Percentiles rank a stretch among this genome's conserved stretches.
These are phyloP conservation scores for Penicillium sp. DNA, from an alignment of 2,329 filamentous ascomycete species.

Conservation along the genomic window DNA sequence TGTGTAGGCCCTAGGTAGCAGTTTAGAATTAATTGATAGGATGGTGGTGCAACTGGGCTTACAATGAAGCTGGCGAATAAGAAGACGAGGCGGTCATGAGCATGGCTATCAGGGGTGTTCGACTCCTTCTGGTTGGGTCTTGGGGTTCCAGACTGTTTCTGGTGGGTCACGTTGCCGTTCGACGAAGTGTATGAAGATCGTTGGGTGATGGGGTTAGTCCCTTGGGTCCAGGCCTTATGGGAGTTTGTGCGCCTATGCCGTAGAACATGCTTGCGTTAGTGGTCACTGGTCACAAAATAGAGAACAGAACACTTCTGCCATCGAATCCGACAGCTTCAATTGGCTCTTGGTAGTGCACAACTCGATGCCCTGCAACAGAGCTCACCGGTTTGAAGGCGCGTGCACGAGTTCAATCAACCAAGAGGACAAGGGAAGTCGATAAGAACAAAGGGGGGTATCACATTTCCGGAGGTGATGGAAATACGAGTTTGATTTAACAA, in stretches of 20 bases:
- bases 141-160: constrained; percentile 41
- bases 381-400: constrained; percentile 15
- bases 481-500: neutral
- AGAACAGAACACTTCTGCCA: neutral
- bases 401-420: constrained; percentile 9
- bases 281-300: constrained; percentile 5
- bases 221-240: constrained; percentile 61
- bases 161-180: constrained; percentile 53
- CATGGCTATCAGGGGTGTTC: constrained; percentile 56
- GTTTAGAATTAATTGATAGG: constrained; percentile 14
- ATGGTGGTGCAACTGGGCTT: constrained; percentile 33
- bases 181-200: constrained; percentile 50
- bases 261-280: constrained; percentile 23
- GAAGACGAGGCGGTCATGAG: constrained; percentile 60
- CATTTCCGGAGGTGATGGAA: neutral
- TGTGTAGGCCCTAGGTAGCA: constrained; percentile 51
- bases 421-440: constrained; percentile 1
- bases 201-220: constrained; percentile 61
- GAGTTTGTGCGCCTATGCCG: constrained; percentile 50
- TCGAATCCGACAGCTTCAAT: constrained; percentile 16
- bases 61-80: constrained; percentile 60
- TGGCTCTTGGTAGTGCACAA: constrained; percentile 17
- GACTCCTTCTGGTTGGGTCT: constrained; percentile 48
- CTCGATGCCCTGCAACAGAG: constrained; percentile 8
- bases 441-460: neutral